These are phyloP conservation scores for Mycena indigotica DNA, from an alignment of 768 basidiomycete species.

Conservation along the genomic window DNA sequence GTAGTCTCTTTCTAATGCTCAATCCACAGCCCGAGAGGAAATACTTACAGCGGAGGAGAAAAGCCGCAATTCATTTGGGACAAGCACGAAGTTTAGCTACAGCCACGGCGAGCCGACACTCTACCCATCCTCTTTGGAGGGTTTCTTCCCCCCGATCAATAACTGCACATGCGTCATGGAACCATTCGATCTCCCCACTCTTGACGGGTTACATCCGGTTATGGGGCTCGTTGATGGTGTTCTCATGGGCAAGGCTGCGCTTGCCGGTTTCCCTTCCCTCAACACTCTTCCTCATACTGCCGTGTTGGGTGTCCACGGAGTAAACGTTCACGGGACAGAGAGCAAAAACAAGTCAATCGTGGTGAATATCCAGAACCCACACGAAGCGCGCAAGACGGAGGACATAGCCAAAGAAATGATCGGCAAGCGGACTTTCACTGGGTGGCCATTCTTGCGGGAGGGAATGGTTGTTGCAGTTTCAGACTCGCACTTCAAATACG, in stretches of 20 bases:
- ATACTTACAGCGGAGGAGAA: slow-evolving; percentile 77
- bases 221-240: slow-evolving; percentile 90
- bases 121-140: slow-evolving; percentile 91
- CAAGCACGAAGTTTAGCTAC: slow-evolving; percentile 79
- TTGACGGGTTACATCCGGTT: slow-evolving; percentile 82
- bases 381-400: slow-evolving; percentile 66
- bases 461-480: slow-evolving; percentile 85
- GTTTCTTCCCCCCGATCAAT: slow-evolving; percentile 89
- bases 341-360: slow-evolving; percentile 94
- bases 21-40: slow-evolving; percentile 73
- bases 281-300: slow-evolving; percentile 83
- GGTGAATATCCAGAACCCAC: slow-evolving; percentile 76
- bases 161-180: slow-evolving; percentile 81
- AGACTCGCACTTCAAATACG: slow-evolving; percentile 85
- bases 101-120: slow-evolving; percentile 59
- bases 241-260: slow-evolving; percentile 76
- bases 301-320: slow-evolving; percentile 79
- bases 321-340: slow-evolving; percentile 91
- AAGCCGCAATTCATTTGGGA: slow-evolving; percentile 73
- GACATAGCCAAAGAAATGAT: slow-evolving; percentile 77
- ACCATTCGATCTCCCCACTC: slow-evolving; percentile 84
- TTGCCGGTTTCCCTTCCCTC: slow-evolving; percentile 96
- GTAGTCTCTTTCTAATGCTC: too few relatives aligned
- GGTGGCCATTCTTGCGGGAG: slow-evolving; percentile 96
- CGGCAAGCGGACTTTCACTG: slow-evolving; percentile 74